These are phyloP conservation scores for Xerocomus brunneocitrinus DNA, from an alignment of 768 basidiomycete genomes.

Conservation along the genomic window DNA sequence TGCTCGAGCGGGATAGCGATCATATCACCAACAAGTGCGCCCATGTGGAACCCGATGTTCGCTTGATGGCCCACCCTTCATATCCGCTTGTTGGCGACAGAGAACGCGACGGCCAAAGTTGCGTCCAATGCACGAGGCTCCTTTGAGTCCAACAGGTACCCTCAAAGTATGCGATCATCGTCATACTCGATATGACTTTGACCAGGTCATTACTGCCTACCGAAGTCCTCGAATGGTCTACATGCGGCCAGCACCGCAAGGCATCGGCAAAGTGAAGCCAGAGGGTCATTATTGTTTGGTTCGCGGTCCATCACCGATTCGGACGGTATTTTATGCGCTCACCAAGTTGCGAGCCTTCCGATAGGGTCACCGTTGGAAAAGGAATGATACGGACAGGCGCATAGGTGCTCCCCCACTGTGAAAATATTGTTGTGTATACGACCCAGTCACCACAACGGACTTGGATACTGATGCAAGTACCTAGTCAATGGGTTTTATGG, in stretches of 20 bases:
- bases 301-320: neutral
- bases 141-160: neutral
- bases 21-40: no score
- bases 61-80: neutral
- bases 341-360: no score
- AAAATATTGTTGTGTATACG: no score
- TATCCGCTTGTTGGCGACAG: neutral
- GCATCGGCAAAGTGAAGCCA: neutral
- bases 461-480: no score
- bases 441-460: no score
- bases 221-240: no score
- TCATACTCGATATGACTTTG: neutral
- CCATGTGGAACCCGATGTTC: neutral
- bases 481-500: neutral
- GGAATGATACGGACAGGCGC: neutral
- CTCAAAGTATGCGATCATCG: neutral
- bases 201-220: no score
- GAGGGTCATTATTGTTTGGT: neutral
- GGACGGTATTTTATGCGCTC: no score
- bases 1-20: no score
- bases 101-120: no score
- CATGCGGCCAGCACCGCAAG: no score
- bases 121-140: neutral
- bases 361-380: neutral
- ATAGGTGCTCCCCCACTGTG: no score